Conservation (phyloP, 2,329 filamentous ascomycete genomes). For the Aspergillus versicolor region DNA sequence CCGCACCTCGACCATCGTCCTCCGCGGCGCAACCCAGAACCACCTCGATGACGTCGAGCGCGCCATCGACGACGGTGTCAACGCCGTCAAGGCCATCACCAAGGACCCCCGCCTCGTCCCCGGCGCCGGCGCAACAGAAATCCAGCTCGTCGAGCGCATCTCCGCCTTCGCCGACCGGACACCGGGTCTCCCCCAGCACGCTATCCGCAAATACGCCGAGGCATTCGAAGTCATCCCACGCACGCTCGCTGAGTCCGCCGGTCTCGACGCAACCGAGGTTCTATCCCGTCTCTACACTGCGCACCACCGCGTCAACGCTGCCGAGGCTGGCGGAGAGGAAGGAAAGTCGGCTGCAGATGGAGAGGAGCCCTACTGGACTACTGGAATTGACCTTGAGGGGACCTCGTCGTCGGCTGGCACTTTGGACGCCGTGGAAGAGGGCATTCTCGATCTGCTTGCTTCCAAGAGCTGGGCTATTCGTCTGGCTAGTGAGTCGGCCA, state of each 20-base stretch:
- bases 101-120: conserved; percentile 88
- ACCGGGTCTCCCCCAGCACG: conserved; percentile 87
- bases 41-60: conserved; percentile 96
- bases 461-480: conserved; percentile 97
- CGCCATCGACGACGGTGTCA: conserved; percentile 96
- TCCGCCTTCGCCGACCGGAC: conserved; percentile 89
- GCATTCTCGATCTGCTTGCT: conserved; percentile 87
- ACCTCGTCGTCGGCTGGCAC: conserved; percentile 74
- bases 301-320: conserved; percentile 60
- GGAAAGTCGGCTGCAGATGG: conserved; percentile 42
- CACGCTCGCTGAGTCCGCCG: conserved; percentile 90
- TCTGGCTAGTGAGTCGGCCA: conserved; percentile 88
- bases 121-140: conserved; percentile 90
- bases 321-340: conserved; percentile 28
- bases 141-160: conserved; percentile 90
- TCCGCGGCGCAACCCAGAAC: conserved; percentile 95
- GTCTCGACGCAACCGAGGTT: conserved; percentile 95
- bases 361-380: conserved; percentile 79
- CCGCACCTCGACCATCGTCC: conserved; percentile 87
- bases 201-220: conserved; percentile 95
- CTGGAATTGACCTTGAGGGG: conserved; percentile 90
- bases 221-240: conserved; percentile 96
- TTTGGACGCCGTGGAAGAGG: conserved; percentile 80
- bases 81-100: conserved; percentile 97
- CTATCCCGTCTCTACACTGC: conserved; percentile 89